Evolutionary conservation across 148 eudicot genomes (phyloP).

Genomic region (Polygonum aviculare): DNA sequence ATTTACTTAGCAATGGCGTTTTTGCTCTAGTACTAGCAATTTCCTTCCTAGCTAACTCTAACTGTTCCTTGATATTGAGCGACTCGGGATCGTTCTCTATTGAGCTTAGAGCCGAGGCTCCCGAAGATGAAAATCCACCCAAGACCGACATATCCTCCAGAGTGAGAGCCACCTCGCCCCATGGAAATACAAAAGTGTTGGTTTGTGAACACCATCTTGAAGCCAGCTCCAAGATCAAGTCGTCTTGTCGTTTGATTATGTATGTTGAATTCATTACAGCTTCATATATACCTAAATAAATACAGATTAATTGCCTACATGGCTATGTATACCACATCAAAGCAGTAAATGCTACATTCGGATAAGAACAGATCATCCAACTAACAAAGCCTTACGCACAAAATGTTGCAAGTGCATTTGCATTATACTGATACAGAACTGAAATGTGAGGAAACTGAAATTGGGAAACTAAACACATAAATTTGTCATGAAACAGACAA

Average conservation of each 20-base stretch:
- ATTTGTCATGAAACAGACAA: neutral
- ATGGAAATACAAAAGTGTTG: slow-evolving; percentile 22
- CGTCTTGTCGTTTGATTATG: slow-evolving; percentile 13
- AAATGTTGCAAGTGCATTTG: too few species aligned
- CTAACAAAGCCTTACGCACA: neutral
- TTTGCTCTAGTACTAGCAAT: neutral
- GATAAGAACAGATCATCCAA: neutral
- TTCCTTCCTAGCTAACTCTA: neutral
- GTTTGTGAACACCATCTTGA: slow-evolving; percentile 33
- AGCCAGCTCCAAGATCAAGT: slow-evolving; percentile 17
- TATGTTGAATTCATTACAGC: slow-evolving; percentile 20
- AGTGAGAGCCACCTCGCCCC: slow-evolving; percentile 34
- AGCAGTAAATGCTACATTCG: neutral
- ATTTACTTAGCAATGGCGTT: neutral
- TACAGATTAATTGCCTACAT: neutral
- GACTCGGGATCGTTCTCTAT: neutral
- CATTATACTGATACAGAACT: neutral
- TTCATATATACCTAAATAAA: slow-evolving; percentile 10
- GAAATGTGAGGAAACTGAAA: neutral
- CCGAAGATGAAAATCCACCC: slow-evolving; percentile 26
- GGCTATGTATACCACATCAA: too few species aligned
- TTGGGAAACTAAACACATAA: neutral
- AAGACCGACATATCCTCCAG: slow-evolving; percentile 34
- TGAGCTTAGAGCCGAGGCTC: slow-evolving; percentile 9
- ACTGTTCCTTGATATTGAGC: neutral